Percentiles rank a stretch among this genome's conserved stretches.
Conservation (phyloP, 2,329 filamentous ascomycete genomes). For the Davidsoniella neocaledoniae region DNA sequence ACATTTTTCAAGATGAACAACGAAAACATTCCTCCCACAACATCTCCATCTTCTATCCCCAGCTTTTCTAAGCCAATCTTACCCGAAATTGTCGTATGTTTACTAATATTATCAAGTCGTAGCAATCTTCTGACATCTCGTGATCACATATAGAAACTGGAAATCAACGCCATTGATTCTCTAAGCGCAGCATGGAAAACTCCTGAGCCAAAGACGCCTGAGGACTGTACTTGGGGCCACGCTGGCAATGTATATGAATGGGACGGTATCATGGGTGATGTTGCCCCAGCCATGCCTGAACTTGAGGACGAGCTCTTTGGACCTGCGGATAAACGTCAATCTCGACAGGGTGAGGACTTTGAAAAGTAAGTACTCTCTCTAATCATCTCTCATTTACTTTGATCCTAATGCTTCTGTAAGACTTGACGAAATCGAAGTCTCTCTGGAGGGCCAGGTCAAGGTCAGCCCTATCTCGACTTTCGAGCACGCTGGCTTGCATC, state of each 20-base stretch:
- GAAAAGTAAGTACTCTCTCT: conserved; percentile 14
- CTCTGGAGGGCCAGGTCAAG: conserved; percentile 37
- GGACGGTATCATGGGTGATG: conserved; percentile 70
- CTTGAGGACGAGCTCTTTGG: conserved; percentile 68
- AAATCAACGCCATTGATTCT: background rate
- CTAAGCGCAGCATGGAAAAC: background rate
- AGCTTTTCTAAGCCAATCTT: too few relatives aligned
- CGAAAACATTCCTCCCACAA: too few relatives aligned
- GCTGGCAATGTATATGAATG: conserved; percentile 51
- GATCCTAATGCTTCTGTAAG: conserved; percentile 19
- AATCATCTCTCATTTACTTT: conserved; percentile 10
- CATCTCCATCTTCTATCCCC: too few relatives aligned
- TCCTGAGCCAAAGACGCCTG: background rate
- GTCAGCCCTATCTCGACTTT: conserved; percentile 42
- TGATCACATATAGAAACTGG: background rate
- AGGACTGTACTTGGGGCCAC: background rate
- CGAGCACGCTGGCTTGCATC: conserved; percentile 66
- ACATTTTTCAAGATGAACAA: too few relatives aligned
- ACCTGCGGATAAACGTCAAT: conserved; percentile 28
- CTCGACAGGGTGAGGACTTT: conserved; percentile 1
- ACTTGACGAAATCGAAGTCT: conserved; percentile 36
- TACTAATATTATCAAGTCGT: too few relatives aligned
- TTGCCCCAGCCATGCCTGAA: conserved; percentile 53
- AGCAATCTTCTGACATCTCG: too few relatives aligned
- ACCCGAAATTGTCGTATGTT: background rate